Evolutionary conservation across 495 filamentous ascomycete species (phyloP).

Genomic region (Hypomontagnella monticulosa): DNA sequence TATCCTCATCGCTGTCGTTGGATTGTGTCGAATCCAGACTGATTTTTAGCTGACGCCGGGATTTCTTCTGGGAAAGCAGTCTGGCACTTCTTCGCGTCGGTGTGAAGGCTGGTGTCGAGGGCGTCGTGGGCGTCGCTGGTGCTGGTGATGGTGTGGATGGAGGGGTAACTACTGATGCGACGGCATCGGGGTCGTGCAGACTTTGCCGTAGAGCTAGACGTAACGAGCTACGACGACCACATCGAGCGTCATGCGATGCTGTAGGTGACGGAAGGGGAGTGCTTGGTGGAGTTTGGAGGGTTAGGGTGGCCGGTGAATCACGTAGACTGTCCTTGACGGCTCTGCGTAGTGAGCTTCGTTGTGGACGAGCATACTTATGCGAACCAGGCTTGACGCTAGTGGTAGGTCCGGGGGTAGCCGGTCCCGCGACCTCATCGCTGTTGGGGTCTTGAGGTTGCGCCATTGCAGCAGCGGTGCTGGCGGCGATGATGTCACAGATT

Average conservation of each 20-base stretch:
- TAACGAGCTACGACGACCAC: slow-evolving; percentile 30
- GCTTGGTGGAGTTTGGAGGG: neutral
- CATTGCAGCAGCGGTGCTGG: slow-evolving; percentile 12
- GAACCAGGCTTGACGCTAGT: neutral
- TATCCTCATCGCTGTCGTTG: neutral
- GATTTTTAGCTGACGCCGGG: neutral
- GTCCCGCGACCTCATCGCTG: neutral
- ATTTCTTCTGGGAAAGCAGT: neutral
- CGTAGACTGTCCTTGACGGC: slow-evolving; percentile 14
- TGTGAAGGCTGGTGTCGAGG: neutral
- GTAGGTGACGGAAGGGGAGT: neutral
- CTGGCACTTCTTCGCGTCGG: neutral
- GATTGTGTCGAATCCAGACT: neutral
- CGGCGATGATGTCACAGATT: slow-evolving; percentile 15
- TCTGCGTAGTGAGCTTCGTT: slow-evolving; percentile 28
- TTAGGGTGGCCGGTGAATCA: neutral
- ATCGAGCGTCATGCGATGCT: neutral
- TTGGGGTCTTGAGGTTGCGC: slow-evolving; percentile 5
- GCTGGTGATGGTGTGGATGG: neutral
- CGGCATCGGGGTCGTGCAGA: neutral
- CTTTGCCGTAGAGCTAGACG: slow-evolving; percentile 25
- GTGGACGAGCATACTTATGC: slow-evolving; percentile 5
- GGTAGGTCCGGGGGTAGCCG: slow-evolving; percentile 1
- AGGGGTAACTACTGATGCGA: neutral
- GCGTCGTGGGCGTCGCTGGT: no score